These are phyloP conservation scores for Flammula alnicola DNA, from an alignment of 1,284 basidiomycete species.

Conservation along the genomic window DNA sequence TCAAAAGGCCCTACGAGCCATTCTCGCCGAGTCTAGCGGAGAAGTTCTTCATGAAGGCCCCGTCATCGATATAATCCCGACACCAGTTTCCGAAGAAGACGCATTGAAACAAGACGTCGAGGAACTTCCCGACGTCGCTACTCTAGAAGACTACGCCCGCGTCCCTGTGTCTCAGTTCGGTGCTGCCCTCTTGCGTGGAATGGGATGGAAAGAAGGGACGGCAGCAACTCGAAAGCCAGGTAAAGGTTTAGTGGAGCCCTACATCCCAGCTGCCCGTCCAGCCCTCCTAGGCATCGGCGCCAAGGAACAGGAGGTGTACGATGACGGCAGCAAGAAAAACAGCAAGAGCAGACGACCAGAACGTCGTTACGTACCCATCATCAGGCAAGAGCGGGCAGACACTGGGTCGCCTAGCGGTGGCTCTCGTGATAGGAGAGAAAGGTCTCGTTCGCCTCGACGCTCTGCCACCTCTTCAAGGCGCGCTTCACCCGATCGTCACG, in stretches of 20 bases:
- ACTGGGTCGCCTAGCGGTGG: constrained; percentile 31
- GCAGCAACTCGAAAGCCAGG: constrained; percentile 66
- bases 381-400: constrained; percentile 58
- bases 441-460: constrained; percentile 45
- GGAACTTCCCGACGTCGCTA: constrained; percentile 76
- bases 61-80: constrained; percentile 55
- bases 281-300: constrained; percentile 90
- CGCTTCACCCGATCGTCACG: constrained; percentile 35
- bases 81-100: constrained; percentile 72
- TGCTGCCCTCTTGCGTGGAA: constrained; percentile 90
- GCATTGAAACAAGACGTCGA: constrained; percentile 82
- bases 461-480: constrained; percentile 36
- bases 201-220: constrained; percentile 93
- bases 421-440: constrained; percentile 32
- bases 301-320: constrained; percentile 75
- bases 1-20: constrained; percentile 71
- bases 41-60: constrained; percentile 40
- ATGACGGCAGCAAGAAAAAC: constrained; percentile 64
- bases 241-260: constrained; percentile 70
- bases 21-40: constrained; percentile 60
- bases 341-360: constrained; percentile 54
- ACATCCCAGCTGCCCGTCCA: constrained; percentile 81
- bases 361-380: constrained; percentile 76
- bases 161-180: constrained; percentile 95
- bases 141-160: constrained; percentile 87